Base-by-base conservation (phyloP, 2,329 filamentous ascomycete genomes). In the Cladosporium oxysporum region DNA sequence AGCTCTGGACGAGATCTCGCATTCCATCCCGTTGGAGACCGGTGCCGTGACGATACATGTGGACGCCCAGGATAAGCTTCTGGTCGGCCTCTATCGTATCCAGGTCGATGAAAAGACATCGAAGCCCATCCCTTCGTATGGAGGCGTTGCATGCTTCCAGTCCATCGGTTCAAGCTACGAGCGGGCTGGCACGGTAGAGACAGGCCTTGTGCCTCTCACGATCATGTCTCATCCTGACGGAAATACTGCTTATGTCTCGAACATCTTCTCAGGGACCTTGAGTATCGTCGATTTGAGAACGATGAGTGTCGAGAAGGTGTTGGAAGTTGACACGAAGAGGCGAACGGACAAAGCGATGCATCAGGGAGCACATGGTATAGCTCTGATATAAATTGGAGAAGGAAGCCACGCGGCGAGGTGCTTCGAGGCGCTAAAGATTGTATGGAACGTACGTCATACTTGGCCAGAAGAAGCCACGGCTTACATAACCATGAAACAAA, bases 281-380 rank as follows among this genome's bases (percentile, higher is more conserved):
- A 64, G 59, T 21, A 31, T 66, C 29, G 26, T 66, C 16, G 57
- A 68, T 21, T n/a, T 59, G 3, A 29, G 49, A 2, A n/a, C 50
- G 21, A 64, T 66, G 60, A 58, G 18, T 18, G 35, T 63, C 28
- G 31, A 58, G 49, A 66, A 55, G 18, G 62, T 44, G 4, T 26
- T 68, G 26, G 55, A 66, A 11, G 55, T 68, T 23, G 66, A 68
- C 21, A 62, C 28, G 21, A 55, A 49, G 23, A 31, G n/a, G 60
- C 41, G 66, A 28, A 12, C 23, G 55, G 66, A 68, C 47, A 68
- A 68, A 57, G 26, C 21, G 29, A 52, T 68, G 47, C 64, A 66
- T 58, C 64, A 68, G 28, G 66, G 66, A 11, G 66, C 66, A 44
- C 66, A 68, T 58, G 66, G 64, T 1, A 23, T 66, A 37, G 61